Percentiles rank a stretch among this genome's conserved stretches.
Evolutionary conservation across 345 rosid genomes (phyloP).

Genomic region (Pseudoturritis turrita): DNA sequence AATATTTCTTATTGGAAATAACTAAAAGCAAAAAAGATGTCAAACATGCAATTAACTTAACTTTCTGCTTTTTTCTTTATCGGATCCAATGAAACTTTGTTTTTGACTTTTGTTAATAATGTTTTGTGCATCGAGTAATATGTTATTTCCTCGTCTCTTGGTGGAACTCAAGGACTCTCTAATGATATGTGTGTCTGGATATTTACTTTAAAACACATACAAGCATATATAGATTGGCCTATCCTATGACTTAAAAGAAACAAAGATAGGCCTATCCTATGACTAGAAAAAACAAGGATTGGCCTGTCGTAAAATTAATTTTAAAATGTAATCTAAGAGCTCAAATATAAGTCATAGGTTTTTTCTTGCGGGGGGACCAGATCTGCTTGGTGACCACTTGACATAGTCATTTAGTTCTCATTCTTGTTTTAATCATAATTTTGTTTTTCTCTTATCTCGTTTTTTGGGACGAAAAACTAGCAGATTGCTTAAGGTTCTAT

Average conservation of each 20-base stretch:
- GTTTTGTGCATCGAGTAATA: constrained; percentile 16
- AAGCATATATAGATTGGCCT: constrained; percentile 3
- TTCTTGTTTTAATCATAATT: constrained; percentile 9
- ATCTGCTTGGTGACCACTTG: constrained; percentile 20
- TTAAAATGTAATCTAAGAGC: constrained; percentile 13
- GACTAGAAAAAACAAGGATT: neutral
- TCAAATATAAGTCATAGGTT: constrained; percentile 32
- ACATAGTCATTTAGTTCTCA: constrained; percentile 21
- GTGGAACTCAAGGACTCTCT: constrained; percentile 25
- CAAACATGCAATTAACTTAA: constrained; percentile 17
- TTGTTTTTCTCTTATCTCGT: neutral
- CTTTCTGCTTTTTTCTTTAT: constrained; percentile 7
- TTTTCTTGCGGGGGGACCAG: constrained; percentile 30
- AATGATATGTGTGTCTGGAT: neutral
- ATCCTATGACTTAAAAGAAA: constrained; percentile 8
- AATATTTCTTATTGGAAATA: neutral
- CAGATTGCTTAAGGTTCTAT: neutral
- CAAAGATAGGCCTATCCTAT: constrained; percentile 4
- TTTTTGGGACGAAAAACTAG: neutral
- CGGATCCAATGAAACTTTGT: constrained; percentile 30
- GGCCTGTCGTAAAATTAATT: neutral
- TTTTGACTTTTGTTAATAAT: constrained; percentile 12
- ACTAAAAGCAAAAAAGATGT: constrained; percentile 13
- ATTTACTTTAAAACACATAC: constrained; percentile 8
- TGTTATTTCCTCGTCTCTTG: constrained; percentile 2